A percentile compares a stretch with the other conserved stretches of the same genome.
Evolutionary conservation across 805 yeast species (phyloP).

Genomic region (Pichia deserticola): DNA sequence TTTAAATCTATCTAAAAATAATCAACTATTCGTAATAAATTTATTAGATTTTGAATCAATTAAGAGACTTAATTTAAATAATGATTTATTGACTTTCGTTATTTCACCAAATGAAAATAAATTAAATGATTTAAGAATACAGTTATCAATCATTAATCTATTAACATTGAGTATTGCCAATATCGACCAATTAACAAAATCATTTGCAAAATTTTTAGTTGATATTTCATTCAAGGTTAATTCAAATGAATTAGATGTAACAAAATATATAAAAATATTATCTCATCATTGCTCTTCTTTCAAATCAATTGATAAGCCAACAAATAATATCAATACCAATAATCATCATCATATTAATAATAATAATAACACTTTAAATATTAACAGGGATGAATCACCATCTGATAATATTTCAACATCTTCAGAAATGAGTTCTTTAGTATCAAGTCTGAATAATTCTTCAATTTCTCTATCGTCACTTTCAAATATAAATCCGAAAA

Average conservation of each 20-base stretch:
- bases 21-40: not conserved
- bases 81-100: constrained; percentile 1
- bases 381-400: not conserved
- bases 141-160: not conserved
- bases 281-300: too few species aligned
- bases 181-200: not conserved
- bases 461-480: not conserved
- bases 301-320: too few species aligned
- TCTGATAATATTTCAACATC: not conserved
- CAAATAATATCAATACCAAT: too few species aligned
- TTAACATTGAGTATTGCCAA: not conserved
- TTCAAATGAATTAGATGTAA: not conserved
- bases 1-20: not conserved
- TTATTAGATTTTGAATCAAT: constrained; percentile 2
- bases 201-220: not conserved
- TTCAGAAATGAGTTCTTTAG: not conserved
- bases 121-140: not conserved
- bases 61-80: not conserved
- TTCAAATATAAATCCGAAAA: not conserved
- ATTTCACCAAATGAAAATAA: not conserved
- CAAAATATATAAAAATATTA: not conserved
- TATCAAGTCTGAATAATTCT: not conserved
- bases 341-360: too few species aligned
- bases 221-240: not conserved
- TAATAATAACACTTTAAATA: too few species aligned